Base-by-base conservation (phyloP, 306 rosid genomes). In the Potentilla sterilis region DNA sequence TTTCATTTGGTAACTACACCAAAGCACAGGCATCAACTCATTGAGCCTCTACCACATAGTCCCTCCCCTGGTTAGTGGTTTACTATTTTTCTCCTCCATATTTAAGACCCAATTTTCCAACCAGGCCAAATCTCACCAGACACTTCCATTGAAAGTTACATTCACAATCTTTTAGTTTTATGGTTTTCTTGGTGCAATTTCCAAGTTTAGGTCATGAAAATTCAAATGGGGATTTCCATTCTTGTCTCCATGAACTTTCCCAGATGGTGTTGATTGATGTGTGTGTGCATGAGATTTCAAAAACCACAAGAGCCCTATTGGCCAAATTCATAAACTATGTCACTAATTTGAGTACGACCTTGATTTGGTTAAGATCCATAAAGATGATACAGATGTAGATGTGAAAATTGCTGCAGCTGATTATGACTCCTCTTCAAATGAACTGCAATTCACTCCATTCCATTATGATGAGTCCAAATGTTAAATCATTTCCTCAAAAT, bases 151-250 rank as follows among this genome's bases (percentile, higher is more conserved):
- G 67, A 15, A 72, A 57, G 52, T 57, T 55, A 42, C 40, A 37
- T 5, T 22, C 35, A 51, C 72, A 16, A 40, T 69, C 5, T 21
- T 28, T 35, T 13, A 21, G 6, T 58, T 46, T 46, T 46, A 35
- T 58, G 69, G 32, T 51, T 47, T 67, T 38, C 38, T 21, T 34
- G 43, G 62, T 35, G 15, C 61, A n/a, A 54, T 2, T 54, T 54
- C 19, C 38, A 43, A 67, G 55, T 76, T 24, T 76, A 37, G 46
- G 77, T 24, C 77, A 15, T 74, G 28, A 16, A 59, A 67, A 10
- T 41, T 65, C 14, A 28, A 28, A 59, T 24, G 66, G 41, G 40
- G 28, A 24, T 61, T 61, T 52, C 2, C 55, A 7, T 18, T 51
- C 57, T 51, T 51, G 57, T 51, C 22, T 6, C 13, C 32, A n/a